These are phyloP conservation scores for Boletus rubroflammeus DNA, from an alignment of 768 basidiomycete species.

Conservation along the genomic window DNA sequence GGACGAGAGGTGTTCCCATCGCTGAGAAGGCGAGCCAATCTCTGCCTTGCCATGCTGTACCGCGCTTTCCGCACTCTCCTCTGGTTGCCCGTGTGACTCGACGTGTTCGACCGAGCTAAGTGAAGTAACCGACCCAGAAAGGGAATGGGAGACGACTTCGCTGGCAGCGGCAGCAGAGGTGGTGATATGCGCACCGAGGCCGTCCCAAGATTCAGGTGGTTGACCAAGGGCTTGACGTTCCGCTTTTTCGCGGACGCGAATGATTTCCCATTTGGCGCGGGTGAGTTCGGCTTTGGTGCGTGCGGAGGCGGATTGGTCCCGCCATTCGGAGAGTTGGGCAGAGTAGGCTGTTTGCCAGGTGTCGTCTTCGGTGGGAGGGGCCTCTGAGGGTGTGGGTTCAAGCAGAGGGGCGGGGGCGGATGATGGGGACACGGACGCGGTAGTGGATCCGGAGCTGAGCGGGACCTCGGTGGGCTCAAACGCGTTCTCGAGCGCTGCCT, in stretches of 20 bases:
- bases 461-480: conserved; percentile 26
- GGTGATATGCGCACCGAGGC: conserved; percentile 29
- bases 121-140: conserved; percentile 19
- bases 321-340: conserved; percentile 65
- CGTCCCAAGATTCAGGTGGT: conserved; percentile 17
- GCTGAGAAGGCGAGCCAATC: conserved; percentile 41
- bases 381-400: not conserved
- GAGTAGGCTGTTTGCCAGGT: conserved; percentile 70
- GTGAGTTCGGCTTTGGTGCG: conserved; percentile 73
- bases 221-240: conserved; percentile 40
- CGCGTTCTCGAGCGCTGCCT: conserved; percentile 27
- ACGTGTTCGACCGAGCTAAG: conserved; percentile 16
- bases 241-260: conserved; percentile 43
- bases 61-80: conserved; percentile 14
- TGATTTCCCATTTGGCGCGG: conserved; percentile 67
- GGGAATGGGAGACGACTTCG: conserved; percentile 16
- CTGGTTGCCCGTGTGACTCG: conserved; percentile 26
- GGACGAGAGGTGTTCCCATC: conserved; percentile 72
- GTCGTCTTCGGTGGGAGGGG: conserved; percentile 33
- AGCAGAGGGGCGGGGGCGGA: not conserved
- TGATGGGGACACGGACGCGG: not conserved
- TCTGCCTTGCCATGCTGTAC: conserved; percentile 12
- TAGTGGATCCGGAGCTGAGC: conserved; percentile 3
- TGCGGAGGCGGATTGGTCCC: conserved; percentile 64
- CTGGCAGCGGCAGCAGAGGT: conserved; percentile 17